Conservation (phyloP, 768 basidiomycete species). For the Strobilomyces echinocephalus region DNA sequence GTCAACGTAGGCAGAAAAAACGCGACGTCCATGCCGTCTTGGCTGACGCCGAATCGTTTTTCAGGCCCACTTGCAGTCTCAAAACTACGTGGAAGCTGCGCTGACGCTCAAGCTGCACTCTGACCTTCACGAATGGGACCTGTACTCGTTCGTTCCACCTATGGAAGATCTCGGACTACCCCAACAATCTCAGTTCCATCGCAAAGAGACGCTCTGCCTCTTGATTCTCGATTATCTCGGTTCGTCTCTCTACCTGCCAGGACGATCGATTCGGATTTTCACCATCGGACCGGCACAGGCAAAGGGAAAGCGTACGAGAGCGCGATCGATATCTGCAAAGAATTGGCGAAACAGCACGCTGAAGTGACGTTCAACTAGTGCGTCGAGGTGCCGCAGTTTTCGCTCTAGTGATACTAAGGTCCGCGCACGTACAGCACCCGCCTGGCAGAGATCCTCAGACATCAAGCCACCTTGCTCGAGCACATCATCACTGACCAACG, state of each 20-base stretch:
- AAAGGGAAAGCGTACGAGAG: constrained; percentile 98
- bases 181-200: constrained; percentile 88
- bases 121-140: constrained; percentile 88
- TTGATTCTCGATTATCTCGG: constrained; percentile 93
- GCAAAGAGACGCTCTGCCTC: constrained; percentile 89
- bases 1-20: constrained; percentile 62
- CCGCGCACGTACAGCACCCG: constrained; percentile 49
- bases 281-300: constrained; percentile 40
- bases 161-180: constrained; percentile 89
- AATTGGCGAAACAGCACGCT: constrained; percentile 82
- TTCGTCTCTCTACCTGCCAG: constrained; percentile 28
- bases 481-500: constrained; percentile 80
- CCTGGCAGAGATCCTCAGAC: constrained; percentile 78
- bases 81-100: constrained; percentile 91
- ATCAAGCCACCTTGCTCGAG: constrained; percentile 84
- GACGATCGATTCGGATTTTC: background rate
- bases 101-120: constrained; percentile 91
- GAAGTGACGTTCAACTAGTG: constrained; percentile 91
- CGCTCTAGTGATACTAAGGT: constrained; percentile 3
- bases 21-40: background rate
- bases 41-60: constrained; percentile 13
- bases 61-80: constrained; percentile 82
- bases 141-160: constrained; percentile 72
- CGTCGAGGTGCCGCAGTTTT: constrained; percentile 19
- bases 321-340: constrained; percentile 90